Evolutionary conservation across 495 filamentous ascomycete genomes (phyloP), one percentile per base, ranked within the genome.

Genomic region (Neurospora sp.): DNA sequence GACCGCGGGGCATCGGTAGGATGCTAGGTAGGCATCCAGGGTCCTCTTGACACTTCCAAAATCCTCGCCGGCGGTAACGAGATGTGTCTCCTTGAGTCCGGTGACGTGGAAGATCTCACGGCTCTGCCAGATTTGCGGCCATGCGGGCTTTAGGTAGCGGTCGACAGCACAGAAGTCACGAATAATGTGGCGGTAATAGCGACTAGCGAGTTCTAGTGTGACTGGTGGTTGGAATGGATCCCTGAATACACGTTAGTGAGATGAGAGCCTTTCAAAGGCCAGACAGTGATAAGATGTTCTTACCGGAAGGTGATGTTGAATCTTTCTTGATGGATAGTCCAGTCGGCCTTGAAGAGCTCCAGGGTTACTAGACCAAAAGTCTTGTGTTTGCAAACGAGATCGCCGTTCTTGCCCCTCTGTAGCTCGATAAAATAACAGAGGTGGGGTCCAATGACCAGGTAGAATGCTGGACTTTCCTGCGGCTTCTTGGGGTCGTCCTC

Each of bases 251-350:
- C 71, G 76, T 81, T 73, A 81, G 78, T 71, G 40, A 66, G 54
- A 35, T 35, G 54, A 62, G 27, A 16, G 54, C 54, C 27, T 16
- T 35, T 66, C 27, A 35, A 16, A 8, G 27, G 14, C 31, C 35
- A 31, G 54, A 18, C 27, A 66, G 35, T 66, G 54, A 16, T 35
- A 35, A 66, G 54, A 35, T 35, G 54, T 37, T 76, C 86, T 83
- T 85, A 92, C 87, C 93, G 89, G 78, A 97, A 98, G 4, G 90
- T 89, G 20, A 98, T 85, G 75, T 93, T 91, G 80, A 99, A 93
- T 23, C 91, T 90, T 83, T 99, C 94, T 77, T 97, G 94, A 44
- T 86, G 86, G 74, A 89, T 86, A 69, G 75, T 76, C 71, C 78
- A 78, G 66, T 82, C 77, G 0, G 78, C 82, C 20, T 72, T 74